Evolutionary conservation across 192 early-diverging fungal species (phyloP).

Genomic region (Chytriomyces hyalinus): DNA sequence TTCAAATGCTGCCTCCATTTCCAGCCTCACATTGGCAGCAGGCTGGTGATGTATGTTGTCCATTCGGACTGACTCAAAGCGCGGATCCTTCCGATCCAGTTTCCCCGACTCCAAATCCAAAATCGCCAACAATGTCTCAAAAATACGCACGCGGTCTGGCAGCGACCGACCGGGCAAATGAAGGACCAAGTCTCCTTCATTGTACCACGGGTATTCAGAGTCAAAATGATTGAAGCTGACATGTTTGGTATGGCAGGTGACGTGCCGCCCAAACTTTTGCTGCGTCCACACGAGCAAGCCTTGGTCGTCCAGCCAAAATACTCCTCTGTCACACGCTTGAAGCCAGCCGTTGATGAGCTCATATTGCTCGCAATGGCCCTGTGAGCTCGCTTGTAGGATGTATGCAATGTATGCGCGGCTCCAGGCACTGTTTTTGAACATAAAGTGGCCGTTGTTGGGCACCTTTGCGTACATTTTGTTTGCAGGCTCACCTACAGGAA

Average conservation of each 20-base stretch:
- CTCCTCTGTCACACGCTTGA: background rate
- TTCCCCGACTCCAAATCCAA: conserved; percentile 6
- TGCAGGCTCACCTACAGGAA: background rate
- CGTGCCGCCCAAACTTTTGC: background rate
- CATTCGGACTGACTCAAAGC: background rate
- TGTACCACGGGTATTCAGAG: conserved; percentile 14
- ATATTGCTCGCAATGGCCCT: background rate
- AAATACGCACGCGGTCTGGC: background rate
- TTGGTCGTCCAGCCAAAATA: conserved; percentile 7
- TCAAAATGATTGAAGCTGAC: background rate
- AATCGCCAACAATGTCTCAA: background rate
- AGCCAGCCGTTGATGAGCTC: conserved; percentile 8
- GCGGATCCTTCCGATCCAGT: background rate
- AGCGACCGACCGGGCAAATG: background rate
- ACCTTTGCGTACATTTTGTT: conserved; percentile 4
- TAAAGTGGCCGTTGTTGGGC: background rate
- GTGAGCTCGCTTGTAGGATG: background rate
- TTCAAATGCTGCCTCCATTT: no score
- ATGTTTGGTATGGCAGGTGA: background rate
- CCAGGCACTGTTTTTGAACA: conserved; percentile 13
- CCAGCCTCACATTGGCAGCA: no score
- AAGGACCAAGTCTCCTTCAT: conserved; percentile 9
- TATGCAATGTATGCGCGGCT: background rate
- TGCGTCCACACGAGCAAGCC: background rate
- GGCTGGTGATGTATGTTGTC: no score